Conservation (phyloP, 345 rosid species). For the Conringia planisiliqua region DNA sequence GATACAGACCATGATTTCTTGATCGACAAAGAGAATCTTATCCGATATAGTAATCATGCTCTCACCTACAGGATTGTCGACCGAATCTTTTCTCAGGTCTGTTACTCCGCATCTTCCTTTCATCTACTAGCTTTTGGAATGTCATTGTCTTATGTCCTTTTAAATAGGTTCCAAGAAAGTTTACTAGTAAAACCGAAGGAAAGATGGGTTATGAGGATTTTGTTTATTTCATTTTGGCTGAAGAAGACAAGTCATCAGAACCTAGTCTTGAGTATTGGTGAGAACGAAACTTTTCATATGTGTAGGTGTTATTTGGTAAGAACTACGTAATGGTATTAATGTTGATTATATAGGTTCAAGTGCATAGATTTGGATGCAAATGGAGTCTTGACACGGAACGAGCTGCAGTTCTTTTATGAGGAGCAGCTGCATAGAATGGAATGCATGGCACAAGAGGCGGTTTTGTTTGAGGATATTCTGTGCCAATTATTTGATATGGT, state of each 20-base stretch:
- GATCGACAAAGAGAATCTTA: conserved; percentile 97
- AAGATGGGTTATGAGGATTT: conserved; percentile 98
- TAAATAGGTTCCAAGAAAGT: conserved; percentile 72
- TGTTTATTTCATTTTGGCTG: conserved; percentile 87
- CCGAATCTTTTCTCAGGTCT: conserved; percentile 90
- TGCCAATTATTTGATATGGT: conserved; percentile 97
- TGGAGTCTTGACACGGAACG: conserved; percentile 77
- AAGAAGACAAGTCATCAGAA: conserved; percentile 94
- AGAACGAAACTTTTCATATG: neutral
- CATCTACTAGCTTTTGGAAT: neutral
- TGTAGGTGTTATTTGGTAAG: neutral
- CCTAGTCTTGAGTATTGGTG: conserved; percentile 98
- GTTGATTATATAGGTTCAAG: conserved; percentile 61
- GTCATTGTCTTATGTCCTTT: conserved; percentile 3
- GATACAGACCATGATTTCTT: conserved; percentile 98
- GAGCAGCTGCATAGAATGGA: conserved; percentile 99
- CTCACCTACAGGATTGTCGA: conserved; percentile 96
- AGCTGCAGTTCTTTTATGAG: conserved; percentile 90
- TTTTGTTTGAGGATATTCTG: conserved; percentile 86
- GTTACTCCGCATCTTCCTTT: conserved; percentile 25
- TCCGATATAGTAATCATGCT: conserved; percentile 95
- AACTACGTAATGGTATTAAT: neutral
- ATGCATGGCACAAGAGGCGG: conserved; percentile 98
- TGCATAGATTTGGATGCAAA: conserved; percentile 97
- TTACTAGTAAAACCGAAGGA: conserved; percentile 79